phyloP scores from a whole-genome alignment of 2,329 filamentous ascomycete species.

The Clonostachys byssicola region DNA sequence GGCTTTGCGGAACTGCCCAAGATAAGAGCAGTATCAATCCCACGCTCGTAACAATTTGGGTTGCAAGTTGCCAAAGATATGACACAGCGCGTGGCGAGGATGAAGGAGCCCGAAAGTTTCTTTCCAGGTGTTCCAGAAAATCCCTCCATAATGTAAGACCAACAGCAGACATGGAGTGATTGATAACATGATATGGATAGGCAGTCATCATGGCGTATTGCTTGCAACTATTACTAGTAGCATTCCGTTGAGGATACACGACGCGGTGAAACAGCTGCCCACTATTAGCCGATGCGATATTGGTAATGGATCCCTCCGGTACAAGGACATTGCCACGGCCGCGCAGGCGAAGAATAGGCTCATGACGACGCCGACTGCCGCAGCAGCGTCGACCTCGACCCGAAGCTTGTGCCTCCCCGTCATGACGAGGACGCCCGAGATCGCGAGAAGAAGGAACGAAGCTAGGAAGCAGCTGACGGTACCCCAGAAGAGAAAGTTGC shows the following conservation, averaged over 20 bases:
- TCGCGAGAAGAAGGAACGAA: constrained; percentile 58
- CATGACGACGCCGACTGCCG: constrained; percentile 63
- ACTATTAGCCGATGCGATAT: constrained; percentile 36
- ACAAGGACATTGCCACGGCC: constrained; percentile 55
- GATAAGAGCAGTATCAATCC: no score
- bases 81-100: no score
- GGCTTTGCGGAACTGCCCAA: no score
- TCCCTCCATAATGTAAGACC: no score
- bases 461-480: constrained; percentile 51
- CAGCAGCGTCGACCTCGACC: constrained; percentile 70
- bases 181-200: no score
- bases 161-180: no score
- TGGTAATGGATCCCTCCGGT: constrained; percentile 39
- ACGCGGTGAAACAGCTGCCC: constrained; percentile 25
- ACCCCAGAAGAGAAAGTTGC: constrained; percentile 49
- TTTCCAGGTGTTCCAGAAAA: no score
- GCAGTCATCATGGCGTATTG: constrained; percentile 21
- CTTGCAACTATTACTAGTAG: constrained; percentile 34
- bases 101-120: no score
- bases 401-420: constrained; percentile 65
- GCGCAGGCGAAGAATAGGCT: constrained; percentile 61
- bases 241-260: constrained; percentile 38
- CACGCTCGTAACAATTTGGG: no score
- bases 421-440: constrained; percentile 61
- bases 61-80: no score